Evolutionary conservation across 1,139 yeast genomes (phyloP).

Genomic region (Candida sp.): DNA sequence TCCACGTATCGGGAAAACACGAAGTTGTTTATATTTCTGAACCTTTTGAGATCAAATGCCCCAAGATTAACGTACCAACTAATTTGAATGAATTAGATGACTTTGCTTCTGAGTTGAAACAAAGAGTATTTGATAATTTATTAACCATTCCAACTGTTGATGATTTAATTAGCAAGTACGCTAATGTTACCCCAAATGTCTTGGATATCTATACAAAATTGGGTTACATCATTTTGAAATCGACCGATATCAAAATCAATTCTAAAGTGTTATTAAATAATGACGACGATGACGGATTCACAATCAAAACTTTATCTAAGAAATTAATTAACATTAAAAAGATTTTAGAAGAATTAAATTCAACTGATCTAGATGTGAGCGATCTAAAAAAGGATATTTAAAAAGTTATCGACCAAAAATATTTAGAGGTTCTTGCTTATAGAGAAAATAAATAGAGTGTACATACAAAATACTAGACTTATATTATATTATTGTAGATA

Average conservation of each 20-base stretch:
- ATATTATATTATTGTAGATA: background rate
- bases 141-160: constrained; percentile 23
- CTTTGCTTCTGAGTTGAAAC: constrained; percentile 31
- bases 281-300: constrained; percentile 27
- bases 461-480: constrained; percentile 1
- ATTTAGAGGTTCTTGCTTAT: background rate
- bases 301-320: constrained; percentile 30
- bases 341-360: constrained; percentile 43
- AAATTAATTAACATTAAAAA: constrained; percentile 41
- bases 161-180: constrained; percentile 22
- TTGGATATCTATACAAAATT: constrained; percentile 31
- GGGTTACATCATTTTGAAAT: constrained; percentile 29
- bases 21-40: constrained; percentile 65
- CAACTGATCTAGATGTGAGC: constrained; percentile 14
- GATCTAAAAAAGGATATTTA: constrained; percentile 13
- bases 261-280: constrained; percentile 35
- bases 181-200: constrained; percentile 25
- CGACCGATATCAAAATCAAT: constrained; percentile 39
- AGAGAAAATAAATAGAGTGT: constrained; percentile 2
- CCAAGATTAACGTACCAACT: constrained; percentile 36
- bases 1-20: constrained; percentile 68
- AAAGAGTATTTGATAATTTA: constrained; percentile 29
- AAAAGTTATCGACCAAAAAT: background rate
- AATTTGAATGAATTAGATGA: constrained; percentile 15
- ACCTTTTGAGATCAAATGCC: constrained; percentile 64